Conservation (phyloP, 306 rosid genomes). For the Cajanus cajan region DNA sequence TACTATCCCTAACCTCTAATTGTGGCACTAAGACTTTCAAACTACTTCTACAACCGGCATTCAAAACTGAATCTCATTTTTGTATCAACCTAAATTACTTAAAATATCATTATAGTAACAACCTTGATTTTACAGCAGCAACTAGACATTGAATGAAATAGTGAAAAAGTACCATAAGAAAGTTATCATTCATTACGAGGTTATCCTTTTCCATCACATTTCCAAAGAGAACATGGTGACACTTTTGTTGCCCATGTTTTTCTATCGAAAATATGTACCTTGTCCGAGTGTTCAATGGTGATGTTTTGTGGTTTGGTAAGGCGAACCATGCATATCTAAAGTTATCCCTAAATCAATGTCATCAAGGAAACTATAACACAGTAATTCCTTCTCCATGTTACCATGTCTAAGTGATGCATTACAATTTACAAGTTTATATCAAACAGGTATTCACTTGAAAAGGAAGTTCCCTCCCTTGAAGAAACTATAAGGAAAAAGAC, state of each 20-base stretch:
- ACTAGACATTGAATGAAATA: constrained; percentile 8
- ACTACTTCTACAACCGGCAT: neutral
- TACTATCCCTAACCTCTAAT: neutral
- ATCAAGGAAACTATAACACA: neutral
- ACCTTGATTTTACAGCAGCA: neutral
- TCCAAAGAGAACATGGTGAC: constrained; percentile 28
- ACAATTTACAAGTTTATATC: constrained; percentile 12
- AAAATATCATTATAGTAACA: neutral
- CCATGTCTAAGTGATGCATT: constrained; percentile 2
- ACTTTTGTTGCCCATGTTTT: constrained; percentile 21
- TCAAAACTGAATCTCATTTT: neutral
- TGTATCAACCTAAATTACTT: neutral
- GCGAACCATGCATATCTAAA: constrained; percentile 22
- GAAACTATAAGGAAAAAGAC: neutral
- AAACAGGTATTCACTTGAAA: constrained; percentile 9
- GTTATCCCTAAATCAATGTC: constrained; percentile 22
- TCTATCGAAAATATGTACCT: constrained; percentile 18
- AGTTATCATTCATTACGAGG: constrained; percentile 2
- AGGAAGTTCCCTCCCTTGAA: constrained; percentile 13
- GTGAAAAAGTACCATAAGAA: constrained; percentile 12
- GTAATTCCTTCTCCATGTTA: constrained; percentile 14
- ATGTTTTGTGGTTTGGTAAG: constrained; percentile 21
- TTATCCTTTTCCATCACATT: constrained; percentile 38
- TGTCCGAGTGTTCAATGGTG: constrained; percentile 26
- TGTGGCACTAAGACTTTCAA: neutral